These are phyloP conservation scores for Penicillium pancosmium DNA, from an alignment of 495 filamentous ascomycete species.

Conservation along the genomic window DNA sequence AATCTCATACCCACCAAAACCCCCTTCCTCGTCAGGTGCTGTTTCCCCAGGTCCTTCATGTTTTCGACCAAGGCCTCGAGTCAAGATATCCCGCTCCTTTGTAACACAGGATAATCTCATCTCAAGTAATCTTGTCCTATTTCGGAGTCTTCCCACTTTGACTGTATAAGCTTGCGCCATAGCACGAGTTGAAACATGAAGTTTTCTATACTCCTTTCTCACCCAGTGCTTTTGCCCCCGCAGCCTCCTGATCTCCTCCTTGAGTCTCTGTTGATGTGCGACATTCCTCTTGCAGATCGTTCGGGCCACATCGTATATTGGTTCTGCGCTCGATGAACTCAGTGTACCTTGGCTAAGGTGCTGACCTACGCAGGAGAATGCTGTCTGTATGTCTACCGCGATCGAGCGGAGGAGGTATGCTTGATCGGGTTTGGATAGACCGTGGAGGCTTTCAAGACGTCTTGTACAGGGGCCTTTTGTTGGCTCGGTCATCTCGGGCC, in stretches of 20 bases:
- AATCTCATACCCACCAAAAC: not conserved
- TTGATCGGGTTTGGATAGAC: conserved; percentile 19
- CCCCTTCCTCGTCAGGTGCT: too few relatives aligned
- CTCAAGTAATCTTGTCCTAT: not conserved
- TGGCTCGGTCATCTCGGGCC: not conserved
- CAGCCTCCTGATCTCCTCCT: conserved; percentile 15
- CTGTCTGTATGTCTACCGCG: conserved; percentile 32
- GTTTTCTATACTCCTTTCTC: conserved; percentile 12
- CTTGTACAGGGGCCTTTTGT: conserved; percentile 2
- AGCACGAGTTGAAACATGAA: conserved; percentile 14
- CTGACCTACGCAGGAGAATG: conserved; percentile 27
- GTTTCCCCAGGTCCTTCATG: too few relatives aligned
- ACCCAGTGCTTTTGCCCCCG: conserved; percentile 20
- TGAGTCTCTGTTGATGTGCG: conserved; percentile 10
- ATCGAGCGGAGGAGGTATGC: conserved; percentile 29
- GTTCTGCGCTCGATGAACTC: conserved; percentile 11
- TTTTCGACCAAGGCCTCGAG: not conserved
- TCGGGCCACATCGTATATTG: conserved; percentile 29
- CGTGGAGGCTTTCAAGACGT: conserved; percentile 27
- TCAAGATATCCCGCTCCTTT: not conserved
- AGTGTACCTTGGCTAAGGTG: conserved; percentile 24
- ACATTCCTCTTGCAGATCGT: conserved; percentile 23
- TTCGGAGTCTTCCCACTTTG: conserved; percentile 9
- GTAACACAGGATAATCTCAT: not conserved
- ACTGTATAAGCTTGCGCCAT: conserved; percentile 14